Conservation (phyloP, 805 yeast genomes). For the Yamadazyma phyllophila region DNA sequence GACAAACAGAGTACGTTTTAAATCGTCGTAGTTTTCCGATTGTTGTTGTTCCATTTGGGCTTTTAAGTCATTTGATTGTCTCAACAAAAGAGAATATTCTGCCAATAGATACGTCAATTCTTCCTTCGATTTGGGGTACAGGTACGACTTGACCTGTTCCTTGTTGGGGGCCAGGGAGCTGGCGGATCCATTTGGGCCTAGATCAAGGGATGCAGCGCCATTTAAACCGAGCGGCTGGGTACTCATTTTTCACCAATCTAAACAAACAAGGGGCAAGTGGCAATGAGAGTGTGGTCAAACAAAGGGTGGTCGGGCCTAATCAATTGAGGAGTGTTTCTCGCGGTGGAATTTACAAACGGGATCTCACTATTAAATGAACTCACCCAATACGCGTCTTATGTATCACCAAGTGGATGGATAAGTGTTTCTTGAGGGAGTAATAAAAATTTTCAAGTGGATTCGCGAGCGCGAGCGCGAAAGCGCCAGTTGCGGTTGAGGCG, state of each 20-base stretch:
- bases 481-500: background rate
- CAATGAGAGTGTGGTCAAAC: background rate
- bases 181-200: background rate
- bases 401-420: background rate
- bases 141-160: background rate
- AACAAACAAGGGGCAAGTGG: background rate
- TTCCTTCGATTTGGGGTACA: slow-evolving; percentile 18
- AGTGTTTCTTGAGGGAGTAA: background rate
- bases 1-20: slow-evolving; percentile 13
- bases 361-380: background rate
- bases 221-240: background rate
- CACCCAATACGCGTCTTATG: background rate
- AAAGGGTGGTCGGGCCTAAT: too few relatives aligned
- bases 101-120: slow-evolving; percentile 25
- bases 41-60: background rate
- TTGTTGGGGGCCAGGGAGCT: background rate
- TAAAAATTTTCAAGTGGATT: background rate
- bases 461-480: background rate
- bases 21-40: background rate
- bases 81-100: slow-evolving; percentile 17
- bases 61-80: slow-evolving; percentile 12
- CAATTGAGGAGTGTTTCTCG: too few relatives aligned
- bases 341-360: background rate
- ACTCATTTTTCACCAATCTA: background rate
- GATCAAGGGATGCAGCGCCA: background rate